Evolutionary conservation across 306 rosid genomes (phyloP).

Genomic region (Arachis hypogaea): DNA sequence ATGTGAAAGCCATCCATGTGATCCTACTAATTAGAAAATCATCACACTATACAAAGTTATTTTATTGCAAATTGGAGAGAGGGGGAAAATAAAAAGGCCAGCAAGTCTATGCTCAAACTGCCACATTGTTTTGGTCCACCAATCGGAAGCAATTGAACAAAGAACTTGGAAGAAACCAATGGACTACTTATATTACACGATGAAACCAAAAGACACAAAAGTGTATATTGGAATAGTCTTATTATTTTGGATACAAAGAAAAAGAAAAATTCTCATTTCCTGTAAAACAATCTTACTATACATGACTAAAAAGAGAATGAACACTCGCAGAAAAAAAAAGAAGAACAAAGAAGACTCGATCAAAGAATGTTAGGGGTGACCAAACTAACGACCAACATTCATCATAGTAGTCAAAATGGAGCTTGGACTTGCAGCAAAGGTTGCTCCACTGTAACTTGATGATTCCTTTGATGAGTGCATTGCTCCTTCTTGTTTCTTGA

Average conservation of each 20-base stretch:
- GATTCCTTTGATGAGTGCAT: constrained; percentile 44
- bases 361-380: background rate
- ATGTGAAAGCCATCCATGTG: background rate
- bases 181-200: background rate
- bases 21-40: too few relatives aligned
- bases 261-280: background rate
- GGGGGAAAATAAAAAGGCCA: too few relatives aligned
- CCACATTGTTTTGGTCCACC: too few relatives aligned
- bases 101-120: too few relatives aligned
- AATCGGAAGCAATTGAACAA: background rate
- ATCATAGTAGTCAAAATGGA: constrained; percentile 39
- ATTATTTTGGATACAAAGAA: background rate
- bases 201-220: constrained; percentile 12
- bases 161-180: background rate
- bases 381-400: constrained; percentile 46
- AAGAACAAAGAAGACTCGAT: constrained; percentile 1
- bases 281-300: background rate
- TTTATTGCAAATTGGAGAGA: too few relatives aligned
- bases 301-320: background rate
- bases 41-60: too few relatives aligned
- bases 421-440: constrained; percentile 30
- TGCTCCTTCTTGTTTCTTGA: constrained; percentile 26
- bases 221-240: background rate
- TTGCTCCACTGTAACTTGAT: constrained; percentile 38
- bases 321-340: background rate